Percentiles rank a stretch among this genome's conserved stretches.
Evolutionary conservation across 371 early-diverging fungal species (phyloP).

Genomic region (Mortierella sp.): DNA sequence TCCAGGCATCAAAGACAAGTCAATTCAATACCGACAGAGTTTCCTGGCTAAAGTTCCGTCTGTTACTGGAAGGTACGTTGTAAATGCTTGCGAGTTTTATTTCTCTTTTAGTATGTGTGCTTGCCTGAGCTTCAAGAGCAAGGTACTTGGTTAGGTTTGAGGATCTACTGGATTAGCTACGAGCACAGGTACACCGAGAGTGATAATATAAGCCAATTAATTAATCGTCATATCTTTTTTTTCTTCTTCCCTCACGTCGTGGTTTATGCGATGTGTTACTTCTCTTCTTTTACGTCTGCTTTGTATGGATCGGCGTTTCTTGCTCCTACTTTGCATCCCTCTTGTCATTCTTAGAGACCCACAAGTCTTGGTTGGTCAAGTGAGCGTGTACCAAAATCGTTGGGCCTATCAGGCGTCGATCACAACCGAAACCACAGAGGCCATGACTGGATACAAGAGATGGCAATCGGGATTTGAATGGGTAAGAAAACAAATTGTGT

Average conservation of each 20-base stretch:
- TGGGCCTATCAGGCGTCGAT: conserved; percentile 37
- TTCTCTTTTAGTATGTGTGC: not conserved
- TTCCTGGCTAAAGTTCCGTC: conserved; percentile 24
- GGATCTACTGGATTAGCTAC: conserved; percentile 9
- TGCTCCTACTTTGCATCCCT: not conserved
- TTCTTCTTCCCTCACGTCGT: not conserved
- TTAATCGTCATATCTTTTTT: not conserved
- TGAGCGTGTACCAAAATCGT: conserved; percentile 18
- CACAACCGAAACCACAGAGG: conserved; percentile 22
- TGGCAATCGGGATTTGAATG: conserved; percentile 21
- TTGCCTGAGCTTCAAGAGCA: not conserved
- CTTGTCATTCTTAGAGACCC: not conserved
- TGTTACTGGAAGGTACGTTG: conserved; percentile 24
- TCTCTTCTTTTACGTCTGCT: not conserved
- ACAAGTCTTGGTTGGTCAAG: conserved; percentile 44
- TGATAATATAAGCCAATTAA: not conserved
- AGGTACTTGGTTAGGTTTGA: too few species aligned
- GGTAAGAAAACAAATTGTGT: not conserved
- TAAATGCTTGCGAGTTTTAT: not conserved
- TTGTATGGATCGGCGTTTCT: not conserved
- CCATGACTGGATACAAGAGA: conserved; percentile 26
- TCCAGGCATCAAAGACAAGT: conserved; percentile 26
- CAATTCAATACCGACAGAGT: conserved; percentile 33
- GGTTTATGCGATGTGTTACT: not conserved
- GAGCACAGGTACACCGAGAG: not conserved